Percentiles rank a stretch among this genome's conserved stretches.
phyloP scores from a whole-genome alignment of 345 rosid genomes.

The Camelina sativa region DNA sequence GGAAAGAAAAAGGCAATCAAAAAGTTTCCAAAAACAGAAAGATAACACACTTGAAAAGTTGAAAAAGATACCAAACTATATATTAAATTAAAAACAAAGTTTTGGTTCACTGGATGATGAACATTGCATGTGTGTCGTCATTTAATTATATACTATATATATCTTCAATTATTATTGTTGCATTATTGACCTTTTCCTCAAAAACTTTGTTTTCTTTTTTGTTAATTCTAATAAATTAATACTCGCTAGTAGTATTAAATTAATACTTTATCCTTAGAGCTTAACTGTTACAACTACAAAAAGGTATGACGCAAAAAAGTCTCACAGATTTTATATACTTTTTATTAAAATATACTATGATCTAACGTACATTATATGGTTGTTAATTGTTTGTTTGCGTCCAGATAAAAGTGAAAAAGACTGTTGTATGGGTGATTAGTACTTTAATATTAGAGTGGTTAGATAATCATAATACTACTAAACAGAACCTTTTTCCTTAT shows the following conservation, averaged over 20 bases:
- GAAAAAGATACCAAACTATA: constrained; percentile 28
- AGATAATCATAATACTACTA: background rate
- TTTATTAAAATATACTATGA: constrained; percentile 4
- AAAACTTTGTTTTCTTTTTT: background rate
- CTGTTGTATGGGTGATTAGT: constrained; percentile 1
- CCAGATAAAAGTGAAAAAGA: constrained; percentile 9
- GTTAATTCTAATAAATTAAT: background rate
- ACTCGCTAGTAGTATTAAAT: background rate
- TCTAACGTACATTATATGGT: constrained; percentile 9
- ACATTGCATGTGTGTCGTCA: constrained; percentile 42
- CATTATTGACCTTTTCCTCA: constrained; percentile 30
- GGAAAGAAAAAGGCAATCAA: constrained; percentile 32
- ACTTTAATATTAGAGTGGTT: constrained; percentile 15
- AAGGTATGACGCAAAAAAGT: constrained; percentile 41
- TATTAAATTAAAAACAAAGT: constrained; percentile 24
- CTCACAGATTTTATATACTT: background rate
- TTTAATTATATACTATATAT: constrained; percentile 7
- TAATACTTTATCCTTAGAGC: constrained; percentile 17
- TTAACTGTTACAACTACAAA: constrained; percentile 38
- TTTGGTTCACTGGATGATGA: constrained; percentile 40
- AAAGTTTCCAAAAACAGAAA: constrained; percentile 39
- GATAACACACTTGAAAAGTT: constrained; percentile 29
- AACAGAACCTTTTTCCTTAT: constrained; percentile 15
- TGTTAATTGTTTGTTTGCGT: constrained; percentile 20
- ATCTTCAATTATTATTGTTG: constrained; percentile 33